A percentile compares a stretch with the other conserved stretches of the same genome.
Evolutionary conservation across 1,139 yeast species (phyloP).

Genomic region (Diutina neorugosa): DNA sequence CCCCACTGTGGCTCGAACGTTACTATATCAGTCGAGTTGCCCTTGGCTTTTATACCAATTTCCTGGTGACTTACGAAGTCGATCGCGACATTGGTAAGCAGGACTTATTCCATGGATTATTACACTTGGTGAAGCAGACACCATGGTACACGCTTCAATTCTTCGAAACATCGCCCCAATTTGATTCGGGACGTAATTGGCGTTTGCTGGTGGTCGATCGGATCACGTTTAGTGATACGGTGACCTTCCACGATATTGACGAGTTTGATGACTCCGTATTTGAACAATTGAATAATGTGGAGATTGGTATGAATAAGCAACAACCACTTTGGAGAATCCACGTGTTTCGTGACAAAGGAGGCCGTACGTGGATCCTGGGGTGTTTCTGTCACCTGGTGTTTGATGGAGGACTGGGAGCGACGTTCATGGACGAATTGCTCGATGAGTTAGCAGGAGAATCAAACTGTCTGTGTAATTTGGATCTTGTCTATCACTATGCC

Average conservation of each 20-base stretch:
- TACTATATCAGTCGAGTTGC: background rate
- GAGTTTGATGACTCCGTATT: background rate
- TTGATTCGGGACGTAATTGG: background rate
- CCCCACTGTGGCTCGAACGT: background rate
- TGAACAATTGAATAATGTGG: background rate
- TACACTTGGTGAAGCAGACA: background rate
- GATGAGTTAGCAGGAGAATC: background rate
- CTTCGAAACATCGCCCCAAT: background rate
- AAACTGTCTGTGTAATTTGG: background rate
- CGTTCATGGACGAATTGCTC: background rate
- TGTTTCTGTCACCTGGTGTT: background rate
- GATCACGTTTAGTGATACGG: background rate
- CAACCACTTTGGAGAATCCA: background rate
- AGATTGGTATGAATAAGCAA: background rate
- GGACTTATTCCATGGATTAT: constrained; percentile 2
- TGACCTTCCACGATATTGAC: background rate
- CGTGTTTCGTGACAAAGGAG: background rate
- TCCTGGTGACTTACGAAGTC: background rate
- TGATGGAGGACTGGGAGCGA: background rate
- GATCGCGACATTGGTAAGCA: background rate
- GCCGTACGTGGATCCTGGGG: background rate
- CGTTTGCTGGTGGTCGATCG: constrained; percentile 2
- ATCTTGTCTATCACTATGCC: background rate
- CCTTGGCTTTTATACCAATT: background rate
- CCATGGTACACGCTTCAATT: constrained; percentile 1